These are phyloP conservation scores for Diaporthe nobilis DNA, from an alignment of 2,329 filamentous ascomycete genomes.

Conservation along the genomic window DNA sequence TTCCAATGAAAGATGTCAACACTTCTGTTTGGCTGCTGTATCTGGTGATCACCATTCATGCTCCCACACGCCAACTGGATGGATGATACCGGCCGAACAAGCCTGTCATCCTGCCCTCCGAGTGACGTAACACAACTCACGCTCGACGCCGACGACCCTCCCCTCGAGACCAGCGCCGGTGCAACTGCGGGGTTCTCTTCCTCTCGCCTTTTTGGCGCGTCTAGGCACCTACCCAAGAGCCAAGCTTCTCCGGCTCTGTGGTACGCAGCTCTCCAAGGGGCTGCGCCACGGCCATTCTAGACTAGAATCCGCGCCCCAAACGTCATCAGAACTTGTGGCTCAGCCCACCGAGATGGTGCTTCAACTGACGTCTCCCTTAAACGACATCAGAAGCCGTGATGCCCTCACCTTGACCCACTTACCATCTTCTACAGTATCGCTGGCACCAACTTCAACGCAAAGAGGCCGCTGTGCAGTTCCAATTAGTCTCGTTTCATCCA, in stretches of 20 bases:
- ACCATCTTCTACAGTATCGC: background rate
- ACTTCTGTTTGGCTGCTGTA: background rate
- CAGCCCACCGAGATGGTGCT: background rate
- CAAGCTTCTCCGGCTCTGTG: slow-evolving; percentile 1
- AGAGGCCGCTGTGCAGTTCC: background rate
- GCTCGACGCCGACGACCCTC: background rate
- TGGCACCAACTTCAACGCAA: background rate
- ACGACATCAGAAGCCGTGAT: background rate
- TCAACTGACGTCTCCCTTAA: background rate
- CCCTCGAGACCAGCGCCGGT: background rate
- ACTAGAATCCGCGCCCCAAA: background rate
- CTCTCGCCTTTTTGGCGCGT: background rate
- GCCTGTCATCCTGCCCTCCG: background rate
- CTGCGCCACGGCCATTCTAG: background rate
- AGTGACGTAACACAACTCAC: slow-evolving; percentile 12
- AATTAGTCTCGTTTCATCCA: background rate
- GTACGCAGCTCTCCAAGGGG: background rate
- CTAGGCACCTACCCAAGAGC: background rate
- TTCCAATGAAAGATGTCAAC: background rate
- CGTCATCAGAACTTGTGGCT: slow-evolving; percentile 1
- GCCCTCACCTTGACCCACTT: background rate
- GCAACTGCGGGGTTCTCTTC: slow-evolving; percentile 16
- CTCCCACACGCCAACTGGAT: background rate
- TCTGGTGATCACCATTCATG: background rate
- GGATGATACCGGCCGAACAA: background rate